Percentiles rank a stretch among this genome's conserved stretches.
These are phyloP conservation scores for Leucosporidium creatinivorum DNA, from an alignment of 768 basidiomycete genomes.

Conservation along the genomic window DNA sequence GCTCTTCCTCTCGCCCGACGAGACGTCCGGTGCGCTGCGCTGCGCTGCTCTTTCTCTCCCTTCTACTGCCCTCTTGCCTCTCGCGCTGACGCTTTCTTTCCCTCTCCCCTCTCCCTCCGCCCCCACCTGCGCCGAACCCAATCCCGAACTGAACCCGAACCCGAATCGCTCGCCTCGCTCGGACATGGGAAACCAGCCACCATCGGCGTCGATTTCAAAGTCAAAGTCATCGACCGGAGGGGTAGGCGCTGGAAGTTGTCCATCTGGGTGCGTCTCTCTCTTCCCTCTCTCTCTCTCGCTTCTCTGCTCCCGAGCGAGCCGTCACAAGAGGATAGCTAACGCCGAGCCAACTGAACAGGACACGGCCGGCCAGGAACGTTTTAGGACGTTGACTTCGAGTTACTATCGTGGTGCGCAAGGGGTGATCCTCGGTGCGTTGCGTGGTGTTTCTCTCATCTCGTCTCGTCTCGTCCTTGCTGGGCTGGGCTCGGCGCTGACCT, in stretches of 20 bases:
- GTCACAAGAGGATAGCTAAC: no score
- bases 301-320: neutral
- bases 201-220: conserved; percentile 45
- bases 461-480: no score
- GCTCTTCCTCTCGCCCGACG: conserved; percentile 87
- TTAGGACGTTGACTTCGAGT: conserved; percentile 79
- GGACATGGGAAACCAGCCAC: conserved; percentile 36
- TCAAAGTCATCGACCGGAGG: conserved; percentile 42
- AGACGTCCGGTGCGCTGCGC: conserved; percentile 70
- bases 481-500: no score
- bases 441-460: no score
- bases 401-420: conserved; percentile 66
- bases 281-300: no score
- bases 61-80: no score
- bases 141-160: no score
- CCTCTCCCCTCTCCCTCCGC: conserved; percentile 44
- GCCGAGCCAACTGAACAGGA: conserved; percentile 51
- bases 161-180: no score
- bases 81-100: no score
- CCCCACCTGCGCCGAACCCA: conserved; percentile 60
- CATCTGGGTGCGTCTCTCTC: conserved; percentile 81
- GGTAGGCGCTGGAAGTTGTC: conserved; percentile 60
- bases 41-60: conserved; percentile 10
- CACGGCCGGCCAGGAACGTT: conserved; percentile 84
- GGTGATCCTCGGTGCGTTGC: conserved; percentile 45